These are phyloP conservation scores for Spergularia azorica DNA, from an alignment of 179 eudicot genomes.

Conservation along the genomic window DNA sequence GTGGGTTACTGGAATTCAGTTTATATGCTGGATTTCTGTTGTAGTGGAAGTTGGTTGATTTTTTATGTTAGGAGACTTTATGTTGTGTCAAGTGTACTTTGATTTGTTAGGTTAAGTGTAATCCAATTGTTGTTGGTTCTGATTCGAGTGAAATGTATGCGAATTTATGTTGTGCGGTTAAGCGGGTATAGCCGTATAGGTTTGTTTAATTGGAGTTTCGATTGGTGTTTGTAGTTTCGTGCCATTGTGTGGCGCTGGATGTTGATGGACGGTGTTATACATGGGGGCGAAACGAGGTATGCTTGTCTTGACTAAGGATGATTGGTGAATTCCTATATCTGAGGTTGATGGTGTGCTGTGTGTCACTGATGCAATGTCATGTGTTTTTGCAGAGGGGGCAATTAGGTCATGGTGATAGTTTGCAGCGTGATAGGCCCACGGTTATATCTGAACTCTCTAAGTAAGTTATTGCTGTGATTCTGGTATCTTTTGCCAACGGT, in stretches of 20 bases:
- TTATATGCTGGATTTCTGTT: not conserved
- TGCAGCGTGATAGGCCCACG: conserved; percentile 92
- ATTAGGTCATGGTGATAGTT: conserved; percentile 90
- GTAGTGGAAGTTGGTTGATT: not conserved
- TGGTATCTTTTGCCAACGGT: not conserved
- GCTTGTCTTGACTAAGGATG: conserved; percentile 18
- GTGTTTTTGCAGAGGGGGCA: conserved; percentile 77
- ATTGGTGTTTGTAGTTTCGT: conserved; percentile 61
- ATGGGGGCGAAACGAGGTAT: conserved; percentile 95
- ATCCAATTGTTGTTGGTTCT: no score
- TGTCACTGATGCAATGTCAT: conserved; percentile 16
- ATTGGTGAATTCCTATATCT: not conserved
- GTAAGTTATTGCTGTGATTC: conserved; percentile 36
- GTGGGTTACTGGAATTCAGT: not conserved
- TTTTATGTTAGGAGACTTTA: not conserved
- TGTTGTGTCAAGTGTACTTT: no score
- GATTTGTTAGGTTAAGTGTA: no score
- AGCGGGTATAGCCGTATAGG: not conserved
- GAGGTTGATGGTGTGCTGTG: not conserved
- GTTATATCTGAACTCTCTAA: conserved; percentile 79
- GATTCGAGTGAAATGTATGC: not conserved
- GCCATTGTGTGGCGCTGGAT: conserved; percentile 98
- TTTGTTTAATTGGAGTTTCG: conserved; percentile 15
- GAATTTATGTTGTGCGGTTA: not conserved
- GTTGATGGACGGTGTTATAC: conserved; percentile 95